Evolutionary conservation across 768 basidiomycete species (phyloP).

Genomic region (Boletus sp.): DNA sequence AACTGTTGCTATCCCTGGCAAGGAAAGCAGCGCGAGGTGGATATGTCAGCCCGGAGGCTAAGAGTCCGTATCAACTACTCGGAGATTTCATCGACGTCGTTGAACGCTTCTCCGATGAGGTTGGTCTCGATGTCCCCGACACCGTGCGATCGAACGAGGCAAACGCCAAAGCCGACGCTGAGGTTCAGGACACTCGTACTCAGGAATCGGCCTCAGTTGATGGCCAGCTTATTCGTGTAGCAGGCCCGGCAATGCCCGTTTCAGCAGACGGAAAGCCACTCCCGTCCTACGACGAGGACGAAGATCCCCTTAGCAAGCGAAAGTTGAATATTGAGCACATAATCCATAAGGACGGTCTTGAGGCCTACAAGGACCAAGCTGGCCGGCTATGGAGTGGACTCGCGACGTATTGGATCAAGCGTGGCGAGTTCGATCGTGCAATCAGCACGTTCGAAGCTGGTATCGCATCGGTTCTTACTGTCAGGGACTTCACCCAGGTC

Average conservation of each 20-base stretch:
- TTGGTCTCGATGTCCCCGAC: slow-evolving; percentile 83
- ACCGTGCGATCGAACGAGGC: slow-evolving; percentile 56
- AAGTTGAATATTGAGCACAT: slow-evolving; percentile 87
- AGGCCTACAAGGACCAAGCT: slow-evolving; percentile 93
- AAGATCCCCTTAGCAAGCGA: slow-evolving; percentile 66
- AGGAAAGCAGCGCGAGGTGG: slow-evolving; percentile 79
- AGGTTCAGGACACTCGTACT: slow-evolving; percentile 30
- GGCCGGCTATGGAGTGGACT: slow-evolving; percentile 94
- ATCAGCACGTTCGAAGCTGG: slow-evolving; percentile 87
- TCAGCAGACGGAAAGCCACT: slow-evolving; percentile 48
- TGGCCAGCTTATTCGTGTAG: slow-evolving; percentile 68
- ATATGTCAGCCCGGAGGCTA: slow-evolving; percentile 86
- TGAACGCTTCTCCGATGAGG: slow-evolving; percentile 86
- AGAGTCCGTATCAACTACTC: slow-evolving; percentile 92
- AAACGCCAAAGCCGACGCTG: slow-evolving; percentile 47
- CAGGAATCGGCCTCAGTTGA: slow-evolving; percentile 45
- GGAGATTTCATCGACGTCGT: slow-evolving; percentile 90
- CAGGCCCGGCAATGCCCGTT: slow-evolving; percentile 58
- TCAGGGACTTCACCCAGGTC: slow-evolving; percentile 96
- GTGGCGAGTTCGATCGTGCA: slow-evolving; percentile 90
- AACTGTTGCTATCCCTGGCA: slow-evolving; percentile 79
- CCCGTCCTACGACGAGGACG: slow-evolving; percentile 70
- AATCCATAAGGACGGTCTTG: slow-evolving; percentile 80
- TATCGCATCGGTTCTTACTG: slow-evolving; percentile 78
- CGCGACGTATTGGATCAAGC: slow-evolving; percentile 98